Conservation (phyloP, 169 alveolate species). For the Babesia bovis region DNA sequence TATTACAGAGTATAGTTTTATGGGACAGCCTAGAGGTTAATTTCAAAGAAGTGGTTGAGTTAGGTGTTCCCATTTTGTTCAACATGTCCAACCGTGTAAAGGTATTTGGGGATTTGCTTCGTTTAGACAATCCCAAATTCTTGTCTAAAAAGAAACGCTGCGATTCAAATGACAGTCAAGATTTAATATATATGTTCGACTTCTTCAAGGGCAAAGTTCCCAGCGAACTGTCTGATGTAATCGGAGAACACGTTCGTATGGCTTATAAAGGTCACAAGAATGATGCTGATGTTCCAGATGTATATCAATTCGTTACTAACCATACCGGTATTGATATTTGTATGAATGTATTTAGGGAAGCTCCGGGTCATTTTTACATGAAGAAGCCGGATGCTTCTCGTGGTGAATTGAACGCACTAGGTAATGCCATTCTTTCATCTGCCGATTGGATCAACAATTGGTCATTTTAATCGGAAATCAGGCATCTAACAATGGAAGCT, state of each 20-base stretch:
- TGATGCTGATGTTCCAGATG: constrained; percentile 9
- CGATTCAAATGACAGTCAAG: background rate
- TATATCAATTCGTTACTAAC: constrained; percentile 30
- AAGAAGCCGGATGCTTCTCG: constrained; percentile 54
- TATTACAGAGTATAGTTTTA: constrained; percentile 47
- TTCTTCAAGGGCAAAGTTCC: constrained; percentile 21
- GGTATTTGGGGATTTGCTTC: constrained; percentile 34
- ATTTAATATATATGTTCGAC: constrained; percentile 22
- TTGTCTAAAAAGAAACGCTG: constrained; percentile 13
- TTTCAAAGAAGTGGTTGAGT: constrained; percentile 40
- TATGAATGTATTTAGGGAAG: constrained; percentile 32
- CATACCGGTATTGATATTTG: constrained; percentile 53
- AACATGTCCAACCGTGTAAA: constrained; percentile 50
- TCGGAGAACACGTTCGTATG: constrained; percentile 29
- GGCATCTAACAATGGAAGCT: background rate
- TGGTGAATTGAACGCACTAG: constrained; percentile 23
- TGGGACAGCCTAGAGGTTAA: constrained; percentile 49
- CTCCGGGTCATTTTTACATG: constrained; percentile 58
- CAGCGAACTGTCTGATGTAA: constrained; percentile 5
- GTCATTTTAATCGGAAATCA: constrained; percentile 14
- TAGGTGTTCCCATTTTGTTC: constrained; percentile 47
- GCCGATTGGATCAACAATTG: constrained; percentile 59
- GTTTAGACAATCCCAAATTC: constrained; percentile 35
- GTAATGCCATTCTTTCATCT: constrained; percentile 55
- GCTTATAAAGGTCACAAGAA: constrained; percentile 4